Evolutionary conservation across 352 stramenopile genomes (phyloP), one percentile per base, ranked within the genome.

Genomic region (Pythium phragmitis): DNA sequence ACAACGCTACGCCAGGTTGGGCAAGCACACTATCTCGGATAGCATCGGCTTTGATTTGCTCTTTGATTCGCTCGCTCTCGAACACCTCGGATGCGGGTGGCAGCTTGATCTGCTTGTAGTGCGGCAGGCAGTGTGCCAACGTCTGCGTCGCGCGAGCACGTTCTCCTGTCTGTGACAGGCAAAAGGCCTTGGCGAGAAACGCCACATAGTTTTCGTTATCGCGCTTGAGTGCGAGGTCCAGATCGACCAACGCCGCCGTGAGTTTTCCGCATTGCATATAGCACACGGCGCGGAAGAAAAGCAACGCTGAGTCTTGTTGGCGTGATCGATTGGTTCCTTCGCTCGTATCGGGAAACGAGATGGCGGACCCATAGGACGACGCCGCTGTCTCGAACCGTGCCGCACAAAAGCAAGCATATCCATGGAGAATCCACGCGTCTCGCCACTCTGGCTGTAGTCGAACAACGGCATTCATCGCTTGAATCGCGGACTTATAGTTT

Each of bases 181-280:
- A 64, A 37, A 71, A 84, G 3, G 73, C 76, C 42, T 79, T 82
- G 7, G 76, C 69, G 43, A 84, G 55, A 54, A 75, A 84, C 5
- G 61, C 71, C 23, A 84, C 36, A 26, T 75, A 74, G 55, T 79
- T 84, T 19, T 75, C 65, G 23, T 73, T 76, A 55, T 82, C 66
- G 0, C 74, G 73, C 59, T 79, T 79, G 21, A 76, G 37, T 0
- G 73, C 76, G 4, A 80, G 67, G 9, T 80, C 73, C 12, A 84
- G 34, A 39, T 84, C 76, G 30, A 57, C 51, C 4, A 80, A 39
- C 2, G 76, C 76, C 0, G 57, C 51, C 0, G 48, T 14, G 12
- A 70, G 60, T 41, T 73, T 60, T 0, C 51, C 56, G 0, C 54
- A 56, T 45, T 78, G 62, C 42, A 84, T 68, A 39, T 75, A 69